Conservation (phyloP, 2,329 filamentous ascomycete species). For the Pseudocercospora ulei region DNA sequence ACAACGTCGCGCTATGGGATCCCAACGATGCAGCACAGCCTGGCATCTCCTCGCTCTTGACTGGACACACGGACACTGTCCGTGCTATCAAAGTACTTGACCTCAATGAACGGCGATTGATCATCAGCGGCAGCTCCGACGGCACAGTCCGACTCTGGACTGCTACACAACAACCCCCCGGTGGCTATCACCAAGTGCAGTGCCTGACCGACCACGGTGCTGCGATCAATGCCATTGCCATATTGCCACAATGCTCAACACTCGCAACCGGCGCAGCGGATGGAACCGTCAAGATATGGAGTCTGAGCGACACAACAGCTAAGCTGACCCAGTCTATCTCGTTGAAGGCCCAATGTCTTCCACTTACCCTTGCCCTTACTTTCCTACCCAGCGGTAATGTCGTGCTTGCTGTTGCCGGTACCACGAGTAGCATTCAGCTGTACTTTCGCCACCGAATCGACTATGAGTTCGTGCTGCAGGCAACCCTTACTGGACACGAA, state of each 20-base stretch:
- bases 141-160: slow-evolving; percentile 59
- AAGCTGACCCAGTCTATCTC: slow-evolving; percentile 60
- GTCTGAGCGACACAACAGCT: slow-evolving; percentile 39
- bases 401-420: slow-evolving; percentile 71
- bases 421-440: slow-evolving; percentile 69
- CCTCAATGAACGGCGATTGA: slow-evolving; percentile 44
- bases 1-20: slow-evolving; percentile 80
- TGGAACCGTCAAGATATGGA: slow-evolving; percentile 59
- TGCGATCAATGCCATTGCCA: slow-evolving; percentile 58
- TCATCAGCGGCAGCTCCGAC: slow-evolving; percentile 77
- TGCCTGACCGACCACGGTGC: slow-evolving; percentile 59
- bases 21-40: slow-evolving; percentile 46
- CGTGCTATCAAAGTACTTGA: slow-evolving; percentile 75
- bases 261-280: slow-evolving; percentile 56
- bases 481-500: slow-evolving; percentile 79
- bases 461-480: slow-evolving; percentile 57
- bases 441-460: slow-evolving; percentile 50
- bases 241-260: slow-evolving; percentile 39
- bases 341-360: slow-evolving; percentile 70
- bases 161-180: slow-evolving; percentile 24
- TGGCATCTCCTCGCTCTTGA: slow-evolving; percentile 59
- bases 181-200: slow-evolving; percentile 37
- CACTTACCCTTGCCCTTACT: slow-evolving; percentile 63
- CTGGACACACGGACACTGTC: slow-evolving; percentile 68
- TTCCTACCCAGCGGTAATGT: slow-evolving; percentile 45